Base-by-base conservation (phyloP, 2,329 filamentous ascomycete genomes). In the Trichoderma citrinoviride region DNA sequence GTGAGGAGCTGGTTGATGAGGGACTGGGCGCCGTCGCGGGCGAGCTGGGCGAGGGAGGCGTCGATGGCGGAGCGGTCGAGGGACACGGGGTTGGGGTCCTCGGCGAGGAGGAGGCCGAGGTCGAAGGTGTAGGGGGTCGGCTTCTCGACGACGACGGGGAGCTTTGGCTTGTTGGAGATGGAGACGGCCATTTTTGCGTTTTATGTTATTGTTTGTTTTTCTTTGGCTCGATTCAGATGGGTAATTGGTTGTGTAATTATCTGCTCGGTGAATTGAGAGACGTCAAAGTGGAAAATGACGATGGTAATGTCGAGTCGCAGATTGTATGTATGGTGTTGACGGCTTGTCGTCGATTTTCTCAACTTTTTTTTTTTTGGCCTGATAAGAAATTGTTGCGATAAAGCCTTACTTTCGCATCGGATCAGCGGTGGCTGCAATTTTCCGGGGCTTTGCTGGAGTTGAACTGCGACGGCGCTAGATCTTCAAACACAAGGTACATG, bases 1-100 rank as follows among this genome's bases (percentile, higher is more conserved):
- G 89, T 92, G 44, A 99, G 88, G 67, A 99, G 89, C 79, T 98
- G 93, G 83, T 97, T 97, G 77, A 99, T 87, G 66, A 99, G 87
- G 33, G 87, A 88, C 80, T 99, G 95, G 14, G 93, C 92, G 77
- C 92, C 93, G 78, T 97, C 92, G 73, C 93, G 91, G 63, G 95
- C 93, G 23, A 88, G 87, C 46, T 85, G 80, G 67, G 89, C 83
- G 67, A 98, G 88, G 65, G 86, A 85, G 29, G 82, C 80, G 77
- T 97, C 92, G 68, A 88, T 78, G 43, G 81, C 73, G 33, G 77
- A 68, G 61, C 77, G 78, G 71, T 85, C 79, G 68, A 87, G 78
- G 55, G 84, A 80, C 58, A 95, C 81, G 2, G 94, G 92, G 79
- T 97, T 98, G 44, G 93, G 86, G 79, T 98, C 95, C 74, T 89